Base-by-base conservation (phyloP, 106 monocot genomes). In the Allium fistulosum region DNA sequence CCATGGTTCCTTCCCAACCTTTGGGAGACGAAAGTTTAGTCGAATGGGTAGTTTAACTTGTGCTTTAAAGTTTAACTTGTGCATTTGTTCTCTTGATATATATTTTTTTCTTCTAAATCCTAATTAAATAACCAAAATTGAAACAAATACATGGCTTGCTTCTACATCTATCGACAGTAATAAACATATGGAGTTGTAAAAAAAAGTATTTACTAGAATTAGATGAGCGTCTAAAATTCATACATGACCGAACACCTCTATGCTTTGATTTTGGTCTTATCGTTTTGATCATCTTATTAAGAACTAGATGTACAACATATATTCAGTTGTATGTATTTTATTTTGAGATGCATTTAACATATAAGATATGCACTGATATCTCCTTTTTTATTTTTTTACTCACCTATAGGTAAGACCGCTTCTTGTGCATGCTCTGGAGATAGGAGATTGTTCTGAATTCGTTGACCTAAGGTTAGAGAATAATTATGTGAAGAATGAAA, bases 391-490 rank as follows among this genome's bases (percentile, higher is more conserved):
- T 15, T 53, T 15, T 62, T 51, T 62, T 26, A 8, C 48, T 11
- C 48, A 18, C 65, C 58, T 73, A n/a, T 58, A 87, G 86, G 79
- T 82, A 15, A 65, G 86, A 18, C 86, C 86, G 9, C 55, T 71
- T 8, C 74, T 87, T 11, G 66, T 56, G 17, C 69, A 74, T 62
- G 77, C 80, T 28, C 51, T 82, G 10, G 80, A 87, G 62, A 74
- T 62, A 6, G 76, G 77, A 52, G 57, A 80, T 46, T 80, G 51
- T 17, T 71, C 74, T 48, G 77, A 74, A 60, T 48, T 87, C 11
- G 77, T 80, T 4, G 87, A 87, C 62, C 68, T 74, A 53, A 76
- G 77, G 60, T 77, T 87, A 14, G 74, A 77, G 48, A 70, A 71
- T 13, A 72, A 80, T 50, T 87, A 70, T 48, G 58, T 49, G 76